Evolutionary conservation across 2,329 filamentous ascomycete species (phyloP).

Genomic region (Diaporthe sp.): DNA sequence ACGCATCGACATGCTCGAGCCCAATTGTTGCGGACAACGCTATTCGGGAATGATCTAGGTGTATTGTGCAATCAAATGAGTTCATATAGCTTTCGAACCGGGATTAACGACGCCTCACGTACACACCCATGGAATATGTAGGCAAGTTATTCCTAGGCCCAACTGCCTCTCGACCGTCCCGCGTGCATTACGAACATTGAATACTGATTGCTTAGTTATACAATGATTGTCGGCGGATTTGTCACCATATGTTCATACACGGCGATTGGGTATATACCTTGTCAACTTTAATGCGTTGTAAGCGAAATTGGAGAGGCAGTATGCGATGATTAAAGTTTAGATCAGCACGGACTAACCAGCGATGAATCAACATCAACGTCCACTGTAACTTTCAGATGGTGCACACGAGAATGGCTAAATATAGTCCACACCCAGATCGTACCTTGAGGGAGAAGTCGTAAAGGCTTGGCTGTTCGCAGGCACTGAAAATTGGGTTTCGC

Average conservation of each 20-base stretch:
- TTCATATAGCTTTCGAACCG: no score
- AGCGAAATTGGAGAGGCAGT: background rate
- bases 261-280: rapidly evolving
- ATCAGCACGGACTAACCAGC: background rate
- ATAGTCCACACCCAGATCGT: background rate
- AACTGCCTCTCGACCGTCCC: background rate
- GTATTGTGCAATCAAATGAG: background rate
- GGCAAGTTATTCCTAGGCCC: background rate
- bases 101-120: background rate
- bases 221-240: background rate
- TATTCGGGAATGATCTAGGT: background rate
- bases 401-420: background rate
- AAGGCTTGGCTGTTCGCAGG: background rate
- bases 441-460: background rate
- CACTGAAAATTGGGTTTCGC: background rate
- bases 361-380: background rate
- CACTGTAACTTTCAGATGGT: background rate
- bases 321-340: background rate
- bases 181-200: no score
- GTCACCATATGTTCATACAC: background rate
- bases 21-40: background rate
- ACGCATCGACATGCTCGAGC: background rate
- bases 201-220: background rate
- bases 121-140: background rate
- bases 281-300: background rate